Evolutionary conservation across 106 monocot species (phyloP), one percentile per base, ranked within the genome.

Genomic region (Alisma plantagoaquatica): DNA sequence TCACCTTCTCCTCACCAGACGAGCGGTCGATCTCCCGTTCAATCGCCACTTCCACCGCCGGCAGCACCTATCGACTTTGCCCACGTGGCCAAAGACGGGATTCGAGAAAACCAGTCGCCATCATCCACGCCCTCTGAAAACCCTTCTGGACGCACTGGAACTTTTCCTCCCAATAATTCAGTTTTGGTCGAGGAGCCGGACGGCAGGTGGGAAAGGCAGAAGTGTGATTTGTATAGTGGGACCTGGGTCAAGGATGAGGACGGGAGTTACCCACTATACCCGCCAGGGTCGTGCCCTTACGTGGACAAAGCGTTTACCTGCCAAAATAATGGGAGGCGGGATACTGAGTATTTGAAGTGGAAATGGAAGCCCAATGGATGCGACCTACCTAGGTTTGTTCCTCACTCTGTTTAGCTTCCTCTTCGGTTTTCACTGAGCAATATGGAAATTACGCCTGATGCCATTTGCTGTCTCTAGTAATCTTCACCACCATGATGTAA

Each of bases 231-330:
- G 25, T 83, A 67, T 44, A 51, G 76, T 21, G 88, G 88, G 63
- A 68, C 19, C 48, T 89, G 82, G 87, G 75, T 46, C 54, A 63
- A 61, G 54, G 87, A 87, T 30, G 73, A 77, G 62, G 75, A 73
- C 24, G 53, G 66, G 21, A 53, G 49, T 47, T 60, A 75, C 45
- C 88, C 78, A 19, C 56, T 82, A 11, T 83, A 89, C 57, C 23
- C 20, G 31, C 69, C 82, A 12, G 79, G 76, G 4, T 67, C 78
- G 27, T 89, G 88, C 63, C 88, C 88, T 15, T 79, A 83, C 41
- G 73, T 89, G 17, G 88, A 89, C 35, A 75, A 89, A 53, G 82
- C 88, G 41, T 89, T 67, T 58, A 58, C 49, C 16, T 89, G 88
- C 58, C 58, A 60, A 44, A 70, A 70, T 61, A 89, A 89, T 52